Evolutionary conservation across 495 filamentous ascomycete genomes (phyloP).

Genomic region (Wilcoxina mikolae): DNA sequence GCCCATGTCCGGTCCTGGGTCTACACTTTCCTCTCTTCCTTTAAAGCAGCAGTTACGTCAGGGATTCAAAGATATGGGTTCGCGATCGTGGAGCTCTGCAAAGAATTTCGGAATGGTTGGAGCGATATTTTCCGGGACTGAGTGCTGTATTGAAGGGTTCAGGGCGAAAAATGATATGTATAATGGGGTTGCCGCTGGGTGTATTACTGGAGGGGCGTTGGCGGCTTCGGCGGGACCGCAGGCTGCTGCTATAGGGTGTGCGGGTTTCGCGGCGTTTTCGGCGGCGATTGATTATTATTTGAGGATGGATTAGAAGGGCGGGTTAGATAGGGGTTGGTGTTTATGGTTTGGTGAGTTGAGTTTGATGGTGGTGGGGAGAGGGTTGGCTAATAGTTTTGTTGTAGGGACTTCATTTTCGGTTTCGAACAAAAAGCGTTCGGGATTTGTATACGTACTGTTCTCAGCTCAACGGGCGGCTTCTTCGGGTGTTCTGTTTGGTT

Average conservation of each 20-base stretch:
- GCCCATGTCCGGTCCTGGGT: constrained; percentile 34
- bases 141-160: constrained; percentile 86
- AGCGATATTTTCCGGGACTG: constrained; percentile 76
- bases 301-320: constrained; percentile 38
- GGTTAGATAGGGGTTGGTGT: too few relatives aligned
- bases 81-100: constrained; percentile 64
- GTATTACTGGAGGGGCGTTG: constrained; percentile 77
- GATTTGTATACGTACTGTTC: not conserved
- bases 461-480: not conserved
- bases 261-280: constrained; percentile 89
- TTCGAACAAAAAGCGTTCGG: too few relatives aligned
- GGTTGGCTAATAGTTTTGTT: too few relatives aligned
- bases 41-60: constrained; percentile 61
- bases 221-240: constrained; percentile 77
- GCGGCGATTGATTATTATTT: constrained; percentile 89
- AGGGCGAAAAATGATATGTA: constrained; percentile 85
- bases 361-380: too few relatives aligned
- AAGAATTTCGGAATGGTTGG: constrained; percentile 93
- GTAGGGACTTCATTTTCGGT: too few relatives aligned
- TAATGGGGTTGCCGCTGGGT: constrained; percentile 79
- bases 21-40: constrained; percentile 56
- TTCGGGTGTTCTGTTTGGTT: not conserved
- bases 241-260: constrained; percentile 78
- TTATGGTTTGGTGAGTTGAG: too few relatives aligned
- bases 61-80: constrained; percentile 90